A percentile compares a stretch with the other conserved stretches of the same genome.
These are phyloP conservation scores for Neurospora sp. DNA, from an alignment of 495 filamentous ascomycete species.

Conservation along the genomic window DNA sequence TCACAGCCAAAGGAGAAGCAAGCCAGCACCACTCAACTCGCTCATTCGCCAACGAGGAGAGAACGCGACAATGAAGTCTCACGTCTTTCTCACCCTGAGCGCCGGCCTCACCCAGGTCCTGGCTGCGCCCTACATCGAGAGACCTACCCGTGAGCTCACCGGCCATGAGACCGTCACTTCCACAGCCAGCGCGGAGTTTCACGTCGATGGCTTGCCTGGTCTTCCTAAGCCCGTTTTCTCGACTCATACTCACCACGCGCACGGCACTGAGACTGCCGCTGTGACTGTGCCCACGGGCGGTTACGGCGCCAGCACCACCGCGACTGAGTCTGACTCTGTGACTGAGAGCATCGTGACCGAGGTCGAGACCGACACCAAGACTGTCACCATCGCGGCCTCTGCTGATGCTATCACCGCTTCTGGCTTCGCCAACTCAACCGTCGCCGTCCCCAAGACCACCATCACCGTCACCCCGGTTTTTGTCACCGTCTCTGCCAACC, in stretches of 20 bases:
- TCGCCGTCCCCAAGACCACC: background rate
- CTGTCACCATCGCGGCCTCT: background rate
- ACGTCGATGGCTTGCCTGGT: background rate
- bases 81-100: background rate
- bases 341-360: background rate
- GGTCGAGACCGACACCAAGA: background rate
- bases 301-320: background rate
- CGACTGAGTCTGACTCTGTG: background rate
- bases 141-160: background rate
- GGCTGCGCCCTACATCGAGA: background rate
- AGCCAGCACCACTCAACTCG: background rate
- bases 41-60: background rate
- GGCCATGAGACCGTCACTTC: background rate
- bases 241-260: background rate
- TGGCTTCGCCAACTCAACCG: background rate
- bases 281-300: background rate
- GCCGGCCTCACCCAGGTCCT: background rate
- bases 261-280: background rate
- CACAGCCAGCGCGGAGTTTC: background rate
- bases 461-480: background rate
- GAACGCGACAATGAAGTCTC: background rate
- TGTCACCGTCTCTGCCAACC: background rate
- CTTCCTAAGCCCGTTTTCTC: background rate
- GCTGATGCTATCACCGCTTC: background rate
- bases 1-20: background rate